Conservation (phyloP, 495 filamentous ascomycete species). For the Podospora anserina region DNA sequence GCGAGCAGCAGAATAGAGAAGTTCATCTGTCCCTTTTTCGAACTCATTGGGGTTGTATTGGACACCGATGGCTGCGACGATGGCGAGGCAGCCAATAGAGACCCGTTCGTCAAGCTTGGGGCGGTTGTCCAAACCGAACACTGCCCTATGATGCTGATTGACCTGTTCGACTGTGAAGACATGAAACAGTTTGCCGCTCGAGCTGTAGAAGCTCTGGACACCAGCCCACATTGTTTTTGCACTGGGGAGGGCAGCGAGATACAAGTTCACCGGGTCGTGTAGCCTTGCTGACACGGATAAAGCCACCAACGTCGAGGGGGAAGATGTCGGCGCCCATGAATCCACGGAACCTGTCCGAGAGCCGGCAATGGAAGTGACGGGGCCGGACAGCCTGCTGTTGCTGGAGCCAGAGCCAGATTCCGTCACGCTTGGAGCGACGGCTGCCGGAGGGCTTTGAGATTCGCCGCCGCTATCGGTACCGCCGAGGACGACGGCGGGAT, state of each 20-base stretch:
- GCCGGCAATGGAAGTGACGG: not conserved
- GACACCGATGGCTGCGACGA: conserved; percentile 28
- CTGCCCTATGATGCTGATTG: conserved; percentile 12
- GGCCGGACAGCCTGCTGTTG: not conserved
- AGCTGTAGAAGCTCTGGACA: conserved; percentile 34
- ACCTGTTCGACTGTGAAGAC: conserved; percentile 29
- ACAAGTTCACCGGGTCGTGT: conserved; percentile 3
- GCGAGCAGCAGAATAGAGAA: conserved; percentile 25
- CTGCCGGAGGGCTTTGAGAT: not conserved
- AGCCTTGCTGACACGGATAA: not conserved
- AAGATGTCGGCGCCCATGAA: not conserved
- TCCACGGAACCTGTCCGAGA: not conserved
- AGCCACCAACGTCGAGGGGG: not conserved
- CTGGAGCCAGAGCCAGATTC: not conserved
- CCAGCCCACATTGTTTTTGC: conserved; percentile 22
- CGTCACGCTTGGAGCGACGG: not conserved
- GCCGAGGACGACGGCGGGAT: not conserved
- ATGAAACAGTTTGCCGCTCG: conserved; percentile 32
- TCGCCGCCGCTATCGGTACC: not conserved
- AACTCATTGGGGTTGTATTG: conserved; percentile 29
- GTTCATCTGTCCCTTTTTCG: conserved; percentile 15
- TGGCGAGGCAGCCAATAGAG: conserved; percentile 25
- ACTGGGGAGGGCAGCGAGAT: conserved; percentile 23
- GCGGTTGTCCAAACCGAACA: conserved; percentile 20
- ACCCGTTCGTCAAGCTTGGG: conserved; percentile 16